Percentiles rank a stretch among this genome's conserved stretches.
These are phyloP conservation scores for Coniochaeta sp. DNA, from an alignment of 2,329 filamentous ascomycete genomes.

Conservation along the genomic window DNA sequence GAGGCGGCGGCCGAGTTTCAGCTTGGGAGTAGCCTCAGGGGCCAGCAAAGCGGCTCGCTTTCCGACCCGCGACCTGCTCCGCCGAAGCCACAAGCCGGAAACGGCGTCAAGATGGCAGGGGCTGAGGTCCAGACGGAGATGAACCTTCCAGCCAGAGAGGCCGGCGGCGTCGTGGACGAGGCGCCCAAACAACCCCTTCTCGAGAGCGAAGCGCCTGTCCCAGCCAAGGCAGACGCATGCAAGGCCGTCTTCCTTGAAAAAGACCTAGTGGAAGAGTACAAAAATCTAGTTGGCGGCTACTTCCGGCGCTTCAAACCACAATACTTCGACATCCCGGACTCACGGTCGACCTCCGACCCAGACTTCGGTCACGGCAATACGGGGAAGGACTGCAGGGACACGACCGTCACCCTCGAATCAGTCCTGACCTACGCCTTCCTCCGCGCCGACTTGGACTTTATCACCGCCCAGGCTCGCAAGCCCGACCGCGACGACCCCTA, in stretches of 20 bases:
- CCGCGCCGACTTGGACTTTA: conserved; percentile 89
- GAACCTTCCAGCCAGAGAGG: conserved; percentile 24
- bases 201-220: conserved; percentile 33
- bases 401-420: conserved; percentile 59
- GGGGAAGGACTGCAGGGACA: conserved; percentile 14
- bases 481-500: conserved; percentile 65
- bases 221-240: conserved; percentile 43
- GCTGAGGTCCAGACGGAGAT: conserved; percentile 35
- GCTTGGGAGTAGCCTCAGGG: conserved; percentile 65
- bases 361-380: conserved; percentile 9
- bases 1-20: conserved; percentile 70
- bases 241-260: conserved; percentile 64
- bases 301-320: conserved; percentile 84
- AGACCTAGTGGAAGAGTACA: conserved; percentile 69
- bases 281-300: conserved; percentile 82
- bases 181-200: conserved; percentile 29
- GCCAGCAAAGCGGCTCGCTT: conserved; percentile 10
- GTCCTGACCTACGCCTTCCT: conserved; percentile 90
- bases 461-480: conserved; percentile 80
- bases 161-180: conserved; percentile 24
- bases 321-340: conserved; percentile 50
- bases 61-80: background rate
- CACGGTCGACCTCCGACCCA: background rate
- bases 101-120: conserved; percentile 39
- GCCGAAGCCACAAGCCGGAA: background rate